Percentiles rank a stretch among this genome's conserved stretches.
These are phyloP conservation scores for Parastagonospora nodorum DNA, from an alignment of 2,329 filamentous ascomycete genomes.

Conservation along the genomic window DNA sequence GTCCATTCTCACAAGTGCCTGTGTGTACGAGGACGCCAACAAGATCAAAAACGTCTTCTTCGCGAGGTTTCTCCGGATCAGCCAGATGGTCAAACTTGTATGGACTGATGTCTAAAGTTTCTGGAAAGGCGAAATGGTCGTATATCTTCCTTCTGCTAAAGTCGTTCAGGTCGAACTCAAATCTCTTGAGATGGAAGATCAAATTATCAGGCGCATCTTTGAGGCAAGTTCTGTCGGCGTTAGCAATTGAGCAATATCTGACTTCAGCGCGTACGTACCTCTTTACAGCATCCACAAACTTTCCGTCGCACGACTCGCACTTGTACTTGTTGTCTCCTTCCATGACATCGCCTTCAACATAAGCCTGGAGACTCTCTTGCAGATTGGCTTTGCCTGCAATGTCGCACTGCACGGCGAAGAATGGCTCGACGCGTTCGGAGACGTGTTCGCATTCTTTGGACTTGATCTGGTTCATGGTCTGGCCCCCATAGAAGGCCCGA, in stretches of 20 bases:
- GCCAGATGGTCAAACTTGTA: conserved; percentile 88
- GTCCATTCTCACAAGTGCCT: conserved; percentile 89
- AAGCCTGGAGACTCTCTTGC: conserved; percentile 88
- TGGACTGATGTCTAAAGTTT: conserved; percentile 80
- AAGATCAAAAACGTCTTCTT: conserved; percentile 83
- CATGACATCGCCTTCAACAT: conserved; percentile 94
- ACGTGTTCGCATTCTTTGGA: conserved; percentile 94
- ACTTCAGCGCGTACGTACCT: conserved; percentile 54
- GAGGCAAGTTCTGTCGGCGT: conserved; percentile 70
- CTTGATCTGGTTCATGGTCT: conserved; percentile 91
- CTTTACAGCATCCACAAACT: conserved; percentile 88
- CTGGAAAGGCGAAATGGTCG: conserved; percentile 88
- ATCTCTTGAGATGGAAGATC: conserved; percentile 92
- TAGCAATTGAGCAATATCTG: conserved; percentile 5
- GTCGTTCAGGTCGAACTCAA: conserved; percentile 78
- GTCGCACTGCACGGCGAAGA: conserved; percentile 93
- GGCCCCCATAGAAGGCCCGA: conserved; percentile 85
- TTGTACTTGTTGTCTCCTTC: conserved; percentile 99
- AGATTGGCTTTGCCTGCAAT: conserved; percentile 89
- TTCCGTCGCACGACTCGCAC: conserved; percentile 84
- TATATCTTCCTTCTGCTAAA: conserved; percentile 91
- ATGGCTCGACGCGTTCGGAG: conserved; percentile 86
- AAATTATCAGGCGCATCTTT: conserved; percentile 93
- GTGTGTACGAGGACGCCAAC: conserved; percentile 95
- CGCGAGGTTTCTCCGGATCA: conserved; percentile 58